A percentile compares a stretch with the other conserved stretches of the same genome.
Evolutionary conservation across 2,329 filamentous ascomycete species (phyloP).

Genomic region (Aspergillus japonicus): DNA sequence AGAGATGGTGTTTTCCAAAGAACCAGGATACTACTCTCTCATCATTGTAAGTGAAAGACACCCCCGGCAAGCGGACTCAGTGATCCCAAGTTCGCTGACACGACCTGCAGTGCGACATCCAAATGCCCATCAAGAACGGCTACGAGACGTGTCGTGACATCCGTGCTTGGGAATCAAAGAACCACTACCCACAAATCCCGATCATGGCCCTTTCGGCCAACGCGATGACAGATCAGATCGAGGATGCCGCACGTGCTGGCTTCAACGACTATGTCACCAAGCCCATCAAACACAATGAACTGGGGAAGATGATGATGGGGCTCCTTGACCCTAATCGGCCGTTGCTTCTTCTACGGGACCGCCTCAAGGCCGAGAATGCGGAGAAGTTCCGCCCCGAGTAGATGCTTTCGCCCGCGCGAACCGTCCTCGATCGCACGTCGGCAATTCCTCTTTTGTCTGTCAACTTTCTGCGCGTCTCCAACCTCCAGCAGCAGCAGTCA

Average conservation of each 20-base stretch:
- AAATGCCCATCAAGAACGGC: constrained; percentile 52
- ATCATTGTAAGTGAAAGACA: constrained; percentile 44
- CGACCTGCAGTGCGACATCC: constrained; percentile 46
- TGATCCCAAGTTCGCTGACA: not conserved
- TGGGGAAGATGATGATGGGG: constrained; percentile 52
- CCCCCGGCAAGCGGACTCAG: not conserved
- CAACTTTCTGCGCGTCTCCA: not conserved
- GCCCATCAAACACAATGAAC: constrained; percentile 50
- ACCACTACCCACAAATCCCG: constrained; percentile 48
- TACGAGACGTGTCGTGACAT: constrained; percentile 50
- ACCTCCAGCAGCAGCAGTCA: not conserved
- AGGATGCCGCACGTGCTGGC: constrained; percentile 46
- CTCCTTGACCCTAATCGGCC: constrained; percentile 45
- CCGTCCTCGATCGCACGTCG: no score
- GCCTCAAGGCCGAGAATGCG: constrained; percentile 26
- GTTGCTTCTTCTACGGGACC: constrained; percentile 44
- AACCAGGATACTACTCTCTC: constrained; percentile 49
- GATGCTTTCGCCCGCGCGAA: not conserved
- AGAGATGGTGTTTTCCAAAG: constrained; percentile 48
- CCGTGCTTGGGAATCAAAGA: constrained; percentile 46
- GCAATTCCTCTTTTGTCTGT: not conserved
- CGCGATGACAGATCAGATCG: constrained; percentile 51
- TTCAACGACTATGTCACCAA: constrained; percentile 53
- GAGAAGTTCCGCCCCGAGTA: constrained; percentile 19
- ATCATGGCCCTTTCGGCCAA: constrained; percentile 53